Conservation (phyloP, 441 rosid genomes). For the Adansonia rubrostipa region DNA sequence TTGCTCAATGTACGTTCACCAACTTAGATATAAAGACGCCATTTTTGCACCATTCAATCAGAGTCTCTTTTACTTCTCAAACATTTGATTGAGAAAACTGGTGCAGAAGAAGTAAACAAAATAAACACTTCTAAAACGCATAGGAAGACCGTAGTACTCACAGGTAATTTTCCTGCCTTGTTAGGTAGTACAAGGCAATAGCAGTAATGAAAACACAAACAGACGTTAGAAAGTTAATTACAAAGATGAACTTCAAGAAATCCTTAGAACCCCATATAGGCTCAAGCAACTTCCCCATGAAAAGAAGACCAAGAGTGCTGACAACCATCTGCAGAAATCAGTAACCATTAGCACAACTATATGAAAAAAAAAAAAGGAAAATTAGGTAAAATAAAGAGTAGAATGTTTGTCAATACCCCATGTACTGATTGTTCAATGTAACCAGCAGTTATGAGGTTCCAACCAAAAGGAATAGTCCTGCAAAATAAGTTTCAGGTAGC, state of each 20-base stretch:
- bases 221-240: conserved; percentile 79
- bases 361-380: conserved; percentile 7
- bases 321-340: conserved; percentile 58
- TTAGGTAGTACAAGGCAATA: conserved; percentile 83
- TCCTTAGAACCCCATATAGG: conserved; percentile 98
- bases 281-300: conserved; percentile 91
- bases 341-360: conserved; percentile 24
- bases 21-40: neutral
- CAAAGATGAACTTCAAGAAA: conserved; percentile 88
- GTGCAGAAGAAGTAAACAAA: conserved; percentile 9
- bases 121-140: conserved; percentile 18
- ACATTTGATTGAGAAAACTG: neutral
- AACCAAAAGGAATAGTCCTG: conserved; percentile 97
- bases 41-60: neutral
- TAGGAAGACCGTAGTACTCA: conserved; percentile 42
- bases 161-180: conserved; percentile 78
- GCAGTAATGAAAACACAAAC: conserved; percentile 82
- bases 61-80: conserved; percentile 1
- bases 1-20: neutral
- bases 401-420: conserved; percentile 62
- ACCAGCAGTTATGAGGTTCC: conserved; percentile 94
- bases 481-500: conserved; percentile 22
- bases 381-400: conserved; percentile 20
- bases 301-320: conserved; percentile 77
- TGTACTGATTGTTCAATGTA: conserved; percentile 76